phyloP scores from a whole-genome alignment of 306 rosid genomes.

The Pachyrhizus erosus region DNA sequence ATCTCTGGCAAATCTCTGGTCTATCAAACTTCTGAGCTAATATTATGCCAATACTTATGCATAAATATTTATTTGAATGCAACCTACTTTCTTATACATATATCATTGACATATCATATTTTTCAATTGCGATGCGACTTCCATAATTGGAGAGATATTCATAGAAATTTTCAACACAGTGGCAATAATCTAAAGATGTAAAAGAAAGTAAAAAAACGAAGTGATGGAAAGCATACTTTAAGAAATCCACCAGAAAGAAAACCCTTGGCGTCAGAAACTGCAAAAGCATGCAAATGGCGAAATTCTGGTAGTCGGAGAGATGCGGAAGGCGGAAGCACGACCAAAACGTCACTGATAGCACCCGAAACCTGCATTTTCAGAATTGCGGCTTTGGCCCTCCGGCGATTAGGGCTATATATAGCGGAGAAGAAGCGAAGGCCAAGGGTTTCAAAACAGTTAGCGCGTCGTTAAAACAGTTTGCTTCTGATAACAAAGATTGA shows the following conservation, averaged over 20 bases:
- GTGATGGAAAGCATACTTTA: constrained; percentile 58
- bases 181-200: too few relatives aligned
- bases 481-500: not conserved
- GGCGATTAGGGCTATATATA: constrained; percentile 7
- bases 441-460: constrained; percentile 1
- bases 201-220: constrained; percentile 17
- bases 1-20: not conserved
- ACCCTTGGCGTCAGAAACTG: constrained; percentile 60
- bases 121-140: not conserved
- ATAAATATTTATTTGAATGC: not conserved
- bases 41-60: not conserved
- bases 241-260: constrained; percentile 57
- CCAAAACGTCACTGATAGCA: constrained; percentile 68
- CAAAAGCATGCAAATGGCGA: constrained; percentile 54
- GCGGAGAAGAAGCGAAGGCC: not conserved
- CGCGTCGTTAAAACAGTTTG: not conserved
- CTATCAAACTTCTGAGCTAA: not conserved
- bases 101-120: not conserved
- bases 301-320: constrained; percentile 61
- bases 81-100: not conserved
- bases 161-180: not conserved
- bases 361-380: constrained; percentile 75
- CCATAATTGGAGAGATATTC: too few relatives aligned
- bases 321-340: constrained; percentile 65
- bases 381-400: constrained; percentile 9